Evolutionary conservation across 345 rosid species (phyloP), one percentile per base, ranked within the genome.

Genomic region (Moricandia arvensis): DNA sequence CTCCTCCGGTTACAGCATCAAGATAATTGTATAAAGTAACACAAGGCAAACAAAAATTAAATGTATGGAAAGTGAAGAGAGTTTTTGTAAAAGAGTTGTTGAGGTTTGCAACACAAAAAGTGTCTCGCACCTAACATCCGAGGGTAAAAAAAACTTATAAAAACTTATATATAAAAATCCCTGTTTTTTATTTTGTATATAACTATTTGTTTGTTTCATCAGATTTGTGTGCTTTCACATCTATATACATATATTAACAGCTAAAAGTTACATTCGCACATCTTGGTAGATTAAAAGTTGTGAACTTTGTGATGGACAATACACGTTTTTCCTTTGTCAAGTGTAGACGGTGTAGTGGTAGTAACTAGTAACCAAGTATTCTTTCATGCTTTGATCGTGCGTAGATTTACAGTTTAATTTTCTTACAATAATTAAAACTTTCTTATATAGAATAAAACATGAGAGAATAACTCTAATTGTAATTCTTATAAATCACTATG

Each of bases 61-160:
- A 71, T 47, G 80, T 77, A 71, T 24, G 72, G 73, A 77, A 75
- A 70, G 64, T 59, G 3, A 71, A 71, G 76, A 77, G 80, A 53
- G 37, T 59, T 47, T 59, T 43, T 71, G 68, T 71, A 71, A 71
- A 59, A 66, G 72, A 71, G 72, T 16, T 77, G 76, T 59, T 59
- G 55, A 77, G 80, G 80, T 71, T 77, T 71, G 80, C 80, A 71
- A 49, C 63, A 77, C 80, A 77, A 63, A 76, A 76, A 4, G 66
- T 76, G 80, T 76, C 30, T 76, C 6, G 80, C 80, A 70, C 71
- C 76, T 77, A 34, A 66, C 80, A 71, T 65, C 72, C 43, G 67
- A 55, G 71, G 71, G 12, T 33, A 72, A 45, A 29, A n/a, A n/a
- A n/a, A n/a, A n/a, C n/a, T n/a, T n/a, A n/a, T n/a, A n/a, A n/a